Evolutionary conservation across 2,329 filamentous ascomycete species (phyloP), one percentile per base, ranked within the genome.

Genomic region (Colletotrichum salicis): DNA sequence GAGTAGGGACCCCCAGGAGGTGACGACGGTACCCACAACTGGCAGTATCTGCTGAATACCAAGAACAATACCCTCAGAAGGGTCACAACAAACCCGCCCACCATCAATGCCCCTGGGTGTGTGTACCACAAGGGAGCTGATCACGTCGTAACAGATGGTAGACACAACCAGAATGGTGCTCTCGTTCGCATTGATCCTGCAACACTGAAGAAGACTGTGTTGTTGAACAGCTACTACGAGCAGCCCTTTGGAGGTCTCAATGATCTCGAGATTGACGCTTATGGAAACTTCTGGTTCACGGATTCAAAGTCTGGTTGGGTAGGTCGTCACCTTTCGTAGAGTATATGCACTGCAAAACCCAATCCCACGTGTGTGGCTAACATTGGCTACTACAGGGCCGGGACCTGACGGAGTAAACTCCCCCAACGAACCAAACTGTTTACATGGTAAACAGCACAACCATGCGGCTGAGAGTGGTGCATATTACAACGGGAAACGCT

Each of bases 1-100:
- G 65, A 67, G n/a, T 67, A 58, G 65, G 65, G 65, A 1, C 65
- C 65, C n/a, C 58, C 65, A 1, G 58, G 58, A 24, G 58, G 65
- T 11, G 51, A 67, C 1, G 13, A 63, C 5, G 58, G 65, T 22
- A 63, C 51, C 11, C 65, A 67, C n/a, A 33, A 4, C 19, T 67
- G 65, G 65, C 65, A 67, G 35, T 67, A 67, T 10, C 5, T 67
- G 4, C 58, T 67, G 12, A n/a, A 63, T 27, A 63, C 58, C 15
- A 56, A 7, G 13, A 37, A n/a, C 27, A 67, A 67, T 37, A 67
- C 48, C 19, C 12, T 67, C 10, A 63, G 27, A 12, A 67, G 35
- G 11, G 63, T 67, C 5, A 56, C 51, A 19, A 56, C 65, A 1
- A 54, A 13, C 22, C 58, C 65, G 19, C 51, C 65, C 3, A 67